A percentile compares a stretch with the other conserved stretches of the same genome.
Conservation (phyloP, 2,329 filamentous ascomycete species). For the Pseudofabraea citricarpa region DNA sequence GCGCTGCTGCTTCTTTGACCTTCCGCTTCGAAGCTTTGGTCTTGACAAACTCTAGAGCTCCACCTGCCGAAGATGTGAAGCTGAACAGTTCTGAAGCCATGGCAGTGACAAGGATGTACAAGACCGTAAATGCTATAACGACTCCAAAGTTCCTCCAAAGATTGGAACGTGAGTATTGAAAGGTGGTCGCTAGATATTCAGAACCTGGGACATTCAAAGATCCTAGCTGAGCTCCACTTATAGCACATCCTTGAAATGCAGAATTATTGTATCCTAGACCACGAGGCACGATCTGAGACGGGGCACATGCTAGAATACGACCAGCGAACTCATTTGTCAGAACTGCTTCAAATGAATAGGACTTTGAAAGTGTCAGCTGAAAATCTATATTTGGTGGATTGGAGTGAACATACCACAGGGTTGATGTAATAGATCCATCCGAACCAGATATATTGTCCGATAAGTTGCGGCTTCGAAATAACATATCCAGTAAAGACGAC, state of each 20-base stretch:
- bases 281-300: conserved; percentile 52
- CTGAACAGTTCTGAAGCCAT: conserved; percentile 64
- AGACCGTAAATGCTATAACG: conserved; percentile 67
- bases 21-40: conserved; percentile 54
- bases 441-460: conserved; percentile 58
- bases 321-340: conserved; percentile 57
- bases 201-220: conserved; percentile 45
- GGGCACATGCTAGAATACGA: conserved; percentile 51
- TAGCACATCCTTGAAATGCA: conserved; percentile 55
- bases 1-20: conserved; percentile 36
- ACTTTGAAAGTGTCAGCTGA: neutral
- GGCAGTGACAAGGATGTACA: conserved; percentile 70
- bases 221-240: conserved; percentile 52
- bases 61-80: conserved; percentile 58
- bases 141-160: conserved; percentile 65
- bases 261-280: conserved; percentile 48
- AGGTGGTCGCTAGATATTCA: conserved; percentile 49
- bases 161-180: conserved; percentile 51
- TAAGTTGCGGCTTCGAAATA: conserved; percentile 59
- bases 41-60: conserved; percentile 67
- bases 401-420: conserved; percentile 30
- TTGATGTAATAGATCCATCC: conserved; percentile 49
- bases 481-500: conserved; percentile 63
- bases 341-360: conserved; percentile 60
- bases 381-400: neutral